Evolutionary conservation across 306 rosid species (phyloP), one percentile per base, ranked within the genome.

Genomic region (Gastrolobium bilobum): DNA sequence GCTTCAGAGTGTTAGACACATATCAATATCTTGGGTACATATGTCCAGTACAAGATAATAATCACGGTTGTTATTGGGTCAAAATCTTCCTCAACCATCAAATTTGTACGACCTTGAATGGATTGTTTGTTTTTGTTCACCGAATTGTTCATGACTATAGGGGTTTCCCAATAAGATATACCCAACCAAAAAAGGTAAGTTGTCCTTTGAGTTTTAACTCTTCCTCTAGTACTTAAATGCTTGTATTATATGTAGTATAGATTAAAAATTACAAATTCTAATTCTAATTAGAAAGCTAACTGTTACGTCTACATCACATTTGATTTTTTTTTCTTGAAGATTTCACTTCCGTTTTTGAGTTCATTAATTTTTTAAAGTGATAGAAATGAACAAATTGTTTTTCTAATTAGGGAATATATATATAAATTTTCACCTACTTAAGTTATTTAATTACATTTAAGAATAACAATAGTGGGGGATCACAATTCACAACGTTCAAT

Each of bases 31-130:
- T 37, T 38, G 6, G 47, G 9, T 9, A 75, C 26, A 60, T 14
- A 38, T 39, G 71, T 62, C 63, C 7, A 63, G 34, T 33, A 57
- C 44, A 63, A 62, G 20, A 51, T 7, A 50, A 61, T 47, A 4
- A 75, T 76, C 54, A 64, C 6, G 73, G 64, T 68, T n/a, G 52
- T 7, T 51, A 10, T 20, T 65, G 74, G 65, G 56, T 52, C 75
- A 40, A 31, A 53, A 11, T 66, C 58, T 40, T 65, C 51, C 66
- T 65, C 66, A 31, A n/a, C 47, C 75, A 65, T 30, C 66, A 77
- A 52, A 10, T 51, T 29, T 10, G 73, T 53, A n/a, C 58, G 0
- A 30, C 14, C 42, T 66, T 68, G 15, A 9, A 78, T 43, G 50
- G 69, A 54, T 56, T 10, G 9, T 30, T 67, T 78, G 50, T 68